Evolutionary conservation across 2,329 filamentous ascomycete genomes (phyloP), one percentile per base, ranked within the genome.

Genomic region (Furcasterigmium sp.): DNA sequence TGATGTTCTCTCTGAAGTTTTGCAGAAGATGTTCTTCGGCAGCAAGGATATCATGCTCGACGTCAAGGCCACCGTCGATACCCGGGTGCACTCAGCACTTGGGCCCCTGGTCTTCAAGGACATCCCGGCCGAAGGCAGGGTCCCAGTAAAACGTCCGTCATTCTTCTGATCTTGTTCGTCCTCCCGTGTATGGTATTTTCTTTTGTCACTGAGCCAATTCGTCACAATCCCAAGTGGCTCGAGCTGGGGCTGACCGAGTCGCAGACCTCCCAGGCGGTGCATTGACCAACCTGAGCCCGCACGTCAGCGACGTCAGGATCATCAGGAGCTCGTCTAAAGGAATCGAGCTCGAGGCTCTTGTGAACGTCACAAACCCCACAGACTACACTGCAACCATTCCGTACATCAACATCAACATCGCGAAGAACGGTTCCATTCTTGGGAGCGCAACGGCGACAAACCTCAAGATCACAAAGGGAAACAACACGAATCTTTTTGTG

Each of bases 141-240:
- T 98, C 59, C 87, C 87, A 66, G 80, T 97, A 71, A 94, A 95
- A 79, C 87, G 90, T 95, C 84, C 82, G 91, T 88, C 73, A 66
- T 74, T 73, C 67, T 70, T 76, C 70, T 65, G 56, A 62, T 67
- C 63, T 56, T 58, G 61, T 62, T 59, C 64, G 62, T 69, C 34
- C 46, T 57, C 56, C 50, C 50, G 46, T 44, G 43, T 45, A 35
- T 39, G 41, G 39, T 37, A 29, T 42, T 28, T 26, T 35, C 15
- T 17, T 17, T 35, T 4, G 14, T 35, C 32, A 35, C 15, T n/a
- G n/a, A n/a, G n/a, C n/a, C n/a, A n/a, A n/a, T n/a, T n/a, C n/a
- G n/a, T n/a, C 32, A 35, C 9, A 9, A 17, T 10, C 32, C 32
- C 5, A 10, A 17, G 15, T 9, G 29, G 32, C 32, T n/a, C 32